Base-by-base conservation (phyloP, 441 rosid genomes). In the Adansonia grandidieri region DNA sequence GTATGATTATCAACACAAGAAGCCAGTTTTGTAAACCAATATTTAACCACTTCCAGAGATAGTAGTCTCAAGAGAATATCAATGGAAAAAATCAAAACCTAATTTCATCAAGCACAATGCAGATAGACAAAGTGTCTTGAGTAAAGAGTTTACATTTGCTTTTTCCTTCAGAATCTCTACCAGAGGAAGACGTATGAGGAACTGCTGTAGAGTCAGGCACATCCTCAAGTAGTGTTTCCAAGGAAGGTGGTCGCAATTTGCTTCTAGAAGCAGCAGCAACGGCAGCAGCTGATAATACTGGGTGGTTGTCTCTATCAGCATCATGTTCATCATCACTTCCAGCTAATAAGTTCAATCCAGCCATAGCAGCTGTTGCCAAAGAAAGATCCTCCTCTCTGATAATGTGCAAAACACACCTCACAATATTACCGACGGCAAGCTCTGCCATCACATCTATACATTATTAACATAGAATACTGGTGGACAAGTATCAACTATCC, bases 91-190 rank as follows among this genome's bases (percentile, higher is more conserved):
- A 54, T 5, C 20, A 72, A 72, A 72, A 54, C 40, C n/a, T 24
- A 24, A 24, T 24, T 24, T 24, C 28, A 24, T 24, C 50, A 37
- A 54, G 44, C 48, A 37, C 14, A 72, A 32, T 57, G 32, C 50
- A 72, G 50, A 37, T 17, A 32, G 15, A 53, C 64, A 61, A 68
- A 20, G 28, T 24, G 45, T 51, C 24, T 15, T 0, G 7, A 7
- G 20, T 14, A 24, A 32, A 80, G 66, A 17, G 50, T 86, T 80
- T 70, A 92, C 94, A 91, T 91, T 94, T 97, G 88, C 94, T 92
- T 89, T 89, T 93, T 82, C 97, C 98, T 86, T 97, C 98, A 47
- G 99, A 94, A 85, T 97, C 98, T 83, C 94, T 97, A 19, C 97
- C 98, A 1, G 98, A 92, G 20, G 97, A 94, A 67, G 91, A 88